phyloP scores from a whole-genome alignment of 1,139 yeast genomes.

The Zygosaccharomyces sapae region DNA sequence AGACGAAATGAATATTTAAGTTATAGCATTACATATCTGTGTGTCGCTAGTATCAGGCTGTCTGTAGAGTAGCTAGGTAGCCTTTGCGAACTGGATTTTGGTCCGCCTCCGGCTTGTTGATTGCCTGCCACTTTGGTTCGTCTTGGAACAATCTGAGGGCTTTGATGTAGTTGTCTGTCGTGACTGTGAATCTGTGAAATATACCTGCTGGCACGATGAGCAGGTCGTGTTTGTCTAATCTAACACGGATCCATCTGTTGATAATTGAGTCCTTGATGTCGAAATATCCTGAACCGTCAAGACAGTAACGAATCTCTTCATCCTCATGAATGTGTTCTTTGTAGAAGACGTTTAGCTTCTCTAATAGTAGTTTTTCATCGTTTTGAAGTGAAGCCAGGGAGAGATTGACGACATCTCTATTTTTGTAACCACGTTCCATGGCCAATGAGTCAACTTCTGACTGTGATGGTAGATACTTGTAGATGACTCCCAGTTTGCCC shows the following conservation, averaged over 20 bases:
- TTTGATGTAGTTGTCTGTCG: conserved; percentile 56
- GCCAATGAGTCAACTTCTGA: conserved; percentile 68
- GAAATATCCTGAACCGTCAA: conserved; percentile 89
- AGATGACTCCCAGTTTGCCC: conserved; percentile 63
- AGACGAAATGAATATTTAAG: too few relatives aligned
- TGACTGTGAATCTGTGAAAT: conserved; percentile 83
- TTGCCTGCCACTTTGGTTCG: conserved; percentile 95
- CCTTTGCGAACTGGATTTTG: conserved; percentile 40
- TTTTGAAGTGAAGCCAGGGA: conserved; percentile 61
- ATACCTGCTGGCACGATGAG: conserved; percentile 84
- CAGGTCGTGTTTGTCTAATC: conserved; percentile 61
- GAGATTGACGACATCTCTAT: conserved; percentile 68
- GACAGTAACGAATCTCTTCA: conserved; percentile 87
- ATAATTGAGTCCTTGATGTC: conserved; percentile 65
- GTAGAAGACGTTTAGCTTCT: conserved; percentile 68
- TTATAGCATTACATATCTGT: too few relatives aligned
- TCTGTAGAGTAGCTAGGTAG: conserved; percentile 39
- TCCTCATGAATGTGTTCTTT: conserved; percentile 93
- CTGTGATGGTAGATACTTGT: conserved; percentile 48
- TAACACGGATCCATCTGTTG: conserved; percentile 77
- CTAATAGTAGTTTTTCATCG: conserved; percentile 53
- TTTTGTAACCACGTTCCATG: conserved; percentile 63
- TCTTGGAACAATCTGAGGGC: conserved; percentile 87
- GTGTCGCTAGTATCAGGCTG: not conserved
- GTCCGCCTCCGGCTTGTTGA: conserved; percentile 57